phyloP scores from a whole-genome alignment of 495 filamentous ascomycete genomes.

The Lentithecium fluviatile region DNA sequence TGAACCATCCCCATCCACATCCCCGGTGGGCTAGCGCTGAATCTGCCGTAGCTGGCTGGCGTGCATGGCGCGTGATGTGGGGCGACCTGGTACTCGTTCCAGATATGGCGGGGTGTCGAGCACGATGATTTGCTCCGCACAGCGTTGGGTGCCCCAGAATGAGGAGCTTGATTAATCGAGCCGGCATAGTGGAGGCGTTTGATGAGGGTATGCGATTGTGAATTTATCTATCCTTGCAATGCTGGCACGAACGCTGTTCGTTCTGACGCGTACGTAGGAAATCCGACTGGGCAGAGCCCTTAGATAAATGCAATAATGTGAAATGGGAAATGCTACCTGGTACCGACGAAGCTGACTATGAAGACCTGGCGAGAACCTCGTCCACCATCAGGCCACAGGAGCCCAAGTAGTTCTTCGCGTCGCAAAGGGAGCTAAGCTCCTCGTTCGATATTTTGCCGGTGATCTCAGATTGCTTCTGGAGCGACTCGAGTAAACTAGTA shows the following conservation, averaged over 20 bases:
- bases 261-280: conserved; percentile 18
- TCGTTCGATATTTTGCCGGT: conserved; percentile 44
- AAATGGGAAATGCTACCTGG: not conserved
- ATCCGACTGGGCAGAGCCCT: not conserved
- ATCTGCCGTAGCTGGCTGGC: conserved; percentile 33
- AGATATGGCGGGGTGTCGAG: conserved; percentile 27
- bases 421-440: conserved; percentile 47
- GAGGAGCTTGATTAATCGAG: conserved; percentile 7
- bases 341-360: conserved; percentile 17
- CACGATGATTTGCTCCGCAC: conserved; percentile 12
- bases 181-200: conserved; percentile 18
- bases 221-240: conserved; percentile 25
- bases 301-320: conserved; percentile 16
- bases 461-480: conserved; percentile 46
- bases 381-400: conserved; percentile 52
- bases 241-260: conserved; percentile 11
- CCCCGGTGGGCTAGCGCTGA: conserved; percentile 16
- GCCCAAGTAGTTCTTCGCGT: conserved; percentile 54
- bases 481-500: conserved; percentile 45
- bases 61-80: conserved; percentile 34
- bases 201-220: conserved; percentile 22
- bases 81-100: conserved; percentile 18
- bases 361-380: conserved; percentile 46
- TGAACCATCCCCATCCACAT: conserved; percentile 29
- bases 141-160: conserved; percentile 9